A percentile compares a stretch with the other conserved stretches of the same genome.
Conservation (phyloP, 495 filamentous ascomycete species). For the Penicillium goetzii region DNA sequence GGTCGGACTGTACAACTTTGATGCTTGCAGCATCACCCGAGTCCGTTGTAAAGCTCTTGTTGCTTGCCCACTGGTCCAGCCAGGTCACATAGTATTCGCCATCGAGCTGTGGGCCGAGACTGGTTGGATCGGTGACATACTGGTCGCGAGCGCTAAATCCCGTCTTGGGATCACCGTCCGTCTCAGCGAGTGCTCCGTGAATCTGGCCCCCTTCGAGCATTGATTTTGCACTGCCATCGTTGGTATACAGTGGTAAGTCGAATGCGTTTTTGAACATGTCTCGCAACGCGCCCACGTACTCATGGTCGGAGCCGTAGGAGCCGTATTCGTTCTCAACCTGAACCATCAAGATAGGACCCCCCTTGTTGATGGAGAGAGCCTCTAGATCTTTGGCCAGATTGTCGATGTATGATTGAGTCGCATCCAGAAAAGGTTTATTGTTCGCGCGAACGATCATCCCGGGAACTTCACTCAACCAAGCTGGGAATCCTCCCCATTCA, state of each 20-base stretch:
- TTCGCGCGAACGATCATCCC: slow-evolving; percentile 44
- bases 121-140: slow-evolving; percentile 44
- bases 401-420: slow-evolving; percentile 38
- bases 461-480: slow-evolving; percentile 44
- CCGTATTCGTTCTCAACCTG: slow-evolving; percentile 58
- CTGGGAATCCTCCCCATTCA: slow-evolving; percentile 54
- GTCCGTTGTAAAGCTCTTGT: slow-evolving; percentile 34
- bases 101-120: slow-evolving; percentile 47
- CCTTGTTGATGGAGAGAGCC: slow-evolving; percentile 39
- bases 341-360: slow-evolving; percentile 51
- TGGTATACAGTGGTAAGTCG: slow-evolving; percentile 50
- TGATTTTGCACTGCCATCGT: slow-evolving; percentile 46
- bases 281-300: slow-evolving; percentile 39
- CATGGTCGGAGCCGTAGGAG: slow-evolving; percentile 45
- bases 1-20: slow-evolving; percentile 32
- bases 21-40: slow-evolving; percentile 22
- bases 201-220: slow-evolving; percentile 47
- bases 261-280: slow-evolving; percentile 43
- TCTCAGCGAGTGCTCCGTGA: slow-evolving; percentile 44
- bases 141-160: slow-evolving; percentile 43
- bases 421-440: slow-evolving; percentile 41
- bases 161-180: slow-evolving; percentile 47
- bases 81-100: slow-evolving; percentile 51
- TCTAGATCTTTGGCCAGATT: slow-evolving; percentile 39
- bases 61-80: slow-evolving; percentile 45